Evolutionary conservation across 805 yeast genomes (phyloP).

Genomic region (Candida michaelii): DNA sequence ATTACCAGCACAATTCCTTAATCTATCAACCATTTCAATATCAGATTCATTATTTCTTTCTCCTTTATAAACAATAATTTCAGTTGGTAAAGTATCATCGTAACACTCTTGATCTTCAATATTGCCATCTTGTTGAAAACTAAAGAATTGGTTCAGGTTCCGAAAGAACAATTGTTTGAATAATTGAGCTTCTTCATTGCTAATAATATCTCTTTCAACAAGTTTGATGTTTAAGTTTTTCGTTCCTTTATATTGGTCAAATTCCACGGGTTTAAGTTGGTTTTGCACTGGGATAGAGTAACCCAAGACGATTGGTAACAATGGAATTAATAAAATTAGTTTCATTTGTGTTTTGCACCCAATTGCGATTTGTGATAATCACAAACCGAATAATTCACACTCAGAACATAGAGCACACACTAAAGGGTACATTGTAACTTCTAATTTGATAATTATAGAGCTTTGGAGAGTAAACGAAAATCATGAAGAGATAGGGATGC

Average conservation of each 20-base stretch:
- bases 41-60: constrained; percentile 9
- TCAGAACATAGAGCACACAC: too few relatives aligned
- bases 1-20: constrained; percentile 9
- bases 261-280: neutral
- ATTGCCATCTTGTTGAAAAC: constrained; percentile 10
- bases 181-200: constrained; percentile 9
- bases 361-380: neutral
- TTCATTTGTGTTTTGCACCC: constrained; percentile 4
- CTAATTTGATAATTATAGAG: too few relatives aligned
- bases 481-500: too few relatives aligned
- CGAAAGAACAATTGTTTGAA: constrained; percentile 12
- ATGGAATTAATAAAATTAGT: neutral
- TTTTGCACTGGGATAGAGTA: neutral
- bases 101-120: constrained; percentile 9
- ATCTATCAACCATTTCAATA: constrained; percentile 12
- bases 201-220: constrained; percentile 8
- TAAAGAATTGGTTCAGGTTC: constrained; percentile 4
- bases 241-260: constrained; percentile 10
- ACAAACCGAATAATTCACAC: neutral
- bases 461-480: too few relatives aligned
- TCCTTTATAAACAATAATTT: constrained; percentile 13
- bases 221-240: constrained; percentile 11
- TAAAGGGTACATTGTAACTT: too few relatives aligned
- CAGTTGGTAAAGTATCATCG: constrained; percentile 13
- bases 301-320: neutral